Conservation (phyloP, 225 moss, liverwort and hornwort genomes). For the Marchantia paleacea region DNA sequence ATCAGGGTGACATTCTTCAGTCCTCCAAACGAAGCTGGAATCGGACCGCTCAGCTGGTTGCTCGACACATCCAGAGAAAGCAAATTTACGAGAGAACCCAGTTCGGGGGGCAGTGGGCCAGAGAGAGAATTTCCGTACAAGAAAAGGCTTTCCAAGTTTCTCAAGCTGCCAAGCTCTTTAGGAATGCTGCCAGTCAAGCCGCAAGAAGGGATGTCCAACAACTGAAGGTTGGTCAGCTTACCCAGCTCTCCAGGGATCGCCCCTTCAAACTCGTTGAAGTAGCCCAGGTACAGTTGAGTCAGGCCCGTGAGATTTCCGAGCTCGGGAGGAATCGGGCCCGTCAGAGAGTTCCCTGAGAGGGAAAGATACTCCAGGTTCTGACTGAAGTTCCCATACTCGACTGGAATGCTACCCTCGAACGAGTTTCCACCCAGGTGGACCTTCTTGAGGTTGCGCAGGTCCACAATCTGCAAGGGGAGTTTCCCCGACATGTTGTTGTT, state of each 20-base stretch:
- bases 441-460: conserved; percentile 55
- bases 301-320: conserved; percentile 78
- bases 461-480: conserved; percentile 56
- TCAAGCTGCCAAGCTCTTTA: conserved; percentile 53
- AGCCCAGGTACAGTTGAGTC: conserved; percentile 71
- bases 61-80: conserved; percentile 70
- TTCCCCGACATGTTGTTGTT: conserved; percentile 77
- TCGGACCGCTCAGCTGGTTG: conserved; percentile 51
- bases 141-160: conserved; percentile 60
- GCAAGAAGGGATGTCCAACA: conserved; percentile 66
- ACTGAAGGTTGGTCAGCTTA: conserved; percentile 53
- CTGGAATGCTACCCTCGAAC: conserved; percentile 67
- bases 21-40: conserved; percentile 46
- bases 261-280: conserved; percentile 63
- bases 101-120: conserved; percentile 55
- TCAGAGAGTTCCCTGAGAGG: conserved; percentile 69
- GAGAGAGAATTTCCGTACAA: conserved; percentile 58
- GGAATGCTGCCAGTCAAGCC: conserved; percentile 66
- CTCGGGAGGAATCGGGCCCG: conserved; percentile 69
- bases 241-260: conserved; percentile 67
- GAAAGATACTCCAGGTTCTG: conserved; percentile 61
- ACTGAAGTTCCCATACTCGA: conserved; percentile 64
- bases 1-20: conserved; percentile 63
- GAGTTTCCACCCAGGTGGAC: conserved; percentile 77
- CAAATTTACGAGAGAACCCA: conserved; percentile 57